These are phyloP conservation scores for Lignosus rhinocerotis DNA, from an alignment of 1,284 basidiomycete genomes.

Conservation along the genomic window DNA sequence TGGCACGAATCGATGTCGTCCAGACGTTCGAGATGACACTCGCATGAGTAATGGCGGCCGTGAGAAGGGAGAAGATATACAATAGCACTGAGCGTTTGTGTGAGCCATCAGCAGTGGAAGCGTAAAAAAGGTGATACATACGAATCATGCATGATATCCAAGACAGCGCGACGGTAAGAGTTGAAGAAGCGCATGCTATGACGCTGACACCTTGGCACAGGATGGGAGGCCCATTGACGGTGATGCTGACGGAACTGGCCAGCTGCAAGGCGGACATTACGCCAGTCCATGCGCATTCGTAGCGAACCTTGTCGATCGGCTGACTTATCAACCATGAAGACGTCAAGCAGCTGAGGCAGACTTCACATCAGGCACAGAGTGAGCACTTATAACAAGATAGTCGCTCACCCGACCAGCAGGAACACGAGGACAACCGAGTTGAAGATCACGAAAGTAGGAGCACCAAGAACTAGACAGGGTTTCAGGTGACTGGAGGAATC, in stretches of 20 bases:
- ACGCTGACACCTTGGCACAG: constrained; percentile 22
- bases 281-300: constrained; percentile 58
- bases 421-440: constrained; percentile 48
- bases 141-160: constrained; percentile 56
- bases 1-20: constrained; percentile 46
- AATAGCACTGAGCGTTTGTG: constrained; percentile 41
- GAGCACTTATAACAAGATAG: neutral
- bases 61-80: constrained; percentile 55
- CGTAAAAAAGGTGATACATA: constrained; percentile 34
- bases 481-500: neutral
- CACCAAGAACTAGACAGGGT: constrained; percentile 28
- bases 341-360: neutral
- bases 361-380: neutral
- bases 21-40: constrained; percentile 47
- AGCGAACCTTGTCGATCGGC: constrained; percentile 39
- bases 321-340: constrained; percentile 10
- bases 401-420: constrained; percentile 47
- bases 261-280: constrained; percentile 49
- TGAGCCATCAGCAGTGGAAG: neutral
- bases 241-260: constrained; percentile 50
- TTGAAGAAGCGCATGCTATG: constrained; percentile 53
- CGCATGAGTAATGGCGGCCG: constrained; percentile 46
- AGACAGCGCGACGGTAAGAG: constrained; percentile 49
- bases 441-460: constrained; percentile 52
- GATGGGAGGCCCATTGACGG: constrained; percentile 41